Evolutionary conservation across 768 basidiomycete species (phyloP).

Genomic region (Agaricus subrufescens): DNA sequence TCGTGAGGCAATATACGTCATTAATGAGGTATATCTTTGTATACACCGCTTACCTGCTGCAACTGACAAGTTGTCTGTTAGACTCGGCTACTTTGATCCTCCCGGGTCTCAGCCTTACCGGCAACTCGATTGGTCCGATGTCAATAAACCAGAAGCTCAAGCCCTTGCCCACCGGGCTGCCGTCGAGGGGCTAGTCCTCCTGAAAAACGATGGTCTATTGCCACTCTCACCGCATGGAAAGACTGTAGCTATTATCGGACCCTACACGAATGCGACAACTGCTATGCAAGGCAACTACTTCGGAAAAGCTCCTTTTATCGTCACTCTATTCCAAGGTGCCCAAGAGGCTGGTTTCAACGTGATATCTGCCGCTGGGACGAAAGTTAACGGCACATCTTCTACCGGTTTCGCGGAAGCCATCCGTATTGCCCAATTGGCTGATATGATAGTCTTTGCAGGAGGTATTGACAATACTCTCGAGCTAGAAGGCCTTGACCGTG

Average conservation of each 20-base stretch:
- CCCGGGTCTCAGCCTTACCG: conserved; percentile 45
- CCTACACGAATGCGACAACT: conserved; percentile 51
- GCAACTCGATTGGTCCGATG: conserved; percentile 40
- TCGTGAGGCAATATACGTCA: conserved; percentile 46
- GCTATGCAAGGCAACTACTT: conserved; percentile 59
- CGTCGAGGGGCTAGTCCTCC: conserved; percentile 50
- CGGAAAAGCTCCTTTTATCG: conserved; percentile 50
- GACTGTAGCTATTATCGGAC: conserved; percentile 55
- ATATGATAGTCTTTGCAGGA: conserved; percentile 47
- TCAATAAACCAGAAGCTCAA: conserved; percentile 43
- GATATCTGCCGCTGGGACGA: conserved; percentile 38
- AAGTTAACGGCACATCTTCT: conserved; percentile 30
- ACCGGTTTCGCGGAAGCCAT: conserved; percentile 48
- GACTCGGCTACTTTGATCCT: conserved; percentile 56
- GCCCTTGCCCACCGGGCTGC: conserved; percentile 46
- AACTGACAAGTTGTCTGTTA: conserved; percentile 12
- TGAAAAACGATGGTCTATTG: conserved; percentile 60
- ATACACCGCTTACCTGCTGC: neutral
- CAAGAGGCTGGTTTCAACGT: conserved; percentile 41
- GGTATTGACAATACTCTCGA: conserved; percentile 50
- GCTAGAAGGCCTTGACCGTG: conserved; percentile 41
- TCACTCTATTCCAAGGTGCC: conserved; percentile 48
- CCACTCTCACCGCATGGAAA: conserved; percentile 43
- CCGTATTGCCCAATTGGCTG: conserved; percentile 42
- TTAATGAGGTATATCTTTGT: conserved; percentile 40